Base-by-base conservation (phyloP, 805 yeast genomes). In the Millerago galiae region DNA sequence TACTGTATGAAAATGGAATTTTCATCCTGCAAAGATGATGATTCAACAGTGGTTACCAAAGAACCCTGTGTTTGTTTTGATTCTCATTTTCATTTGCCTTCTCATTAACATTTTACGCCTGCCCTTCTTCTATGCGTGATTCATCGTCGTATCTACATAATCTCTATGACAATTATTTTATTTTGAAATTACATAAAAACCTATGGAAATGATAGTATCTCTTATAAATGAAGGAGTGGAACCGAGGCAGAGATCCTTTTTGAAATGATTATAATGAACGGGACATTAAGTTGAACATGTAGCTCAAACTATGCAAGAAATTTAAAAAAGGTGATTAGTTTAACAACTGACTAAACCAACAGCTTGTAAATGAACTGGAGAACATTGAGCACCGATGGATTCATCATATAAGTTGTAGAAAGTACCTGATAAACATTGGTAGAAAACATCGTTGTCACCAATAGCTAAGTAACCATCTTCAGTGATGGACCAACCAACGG, bases 401-500 rank as follows among this genome's bases (percentile, higher is more conserved):
- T 77, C 66, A 61, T 81, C 86, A 64, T 83, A 83, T 64, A 83
- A 68, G 73, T 83, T 83, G 80, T 80, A 82, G 74, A 83, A 83
- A 58, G 69, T 70, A 54, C 91, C 91, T 29, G 88, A 80, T 51
- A 74, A 58, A 70, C 91, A 83, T 67, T 81, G 82, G 74, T 75
- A 83, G 70, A 83, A 83, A 41, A 72, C 68, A 45, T 76, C 76
- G 38, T 65, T 60, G 53, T 66, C 65, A 63, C 87, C 89, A 47
- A 82, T 65, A 25, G 86, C 86, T 56, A 82, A 73, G 66, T 65
- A 56, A 62, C 76, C 77, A 16, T 72, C 81, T 50, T 72, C 74
- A 44, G 70, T 62, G 48, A 68, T 59, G 31, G 71, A 62, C 86
- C 86, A 79, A 50, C 86, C 85, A 44, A 75, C 79, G 54, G 86